Base-by-base conservation (phyloP, 225 moss, liverwort and hornwort species). In the Polytrichum commune region DNA sequence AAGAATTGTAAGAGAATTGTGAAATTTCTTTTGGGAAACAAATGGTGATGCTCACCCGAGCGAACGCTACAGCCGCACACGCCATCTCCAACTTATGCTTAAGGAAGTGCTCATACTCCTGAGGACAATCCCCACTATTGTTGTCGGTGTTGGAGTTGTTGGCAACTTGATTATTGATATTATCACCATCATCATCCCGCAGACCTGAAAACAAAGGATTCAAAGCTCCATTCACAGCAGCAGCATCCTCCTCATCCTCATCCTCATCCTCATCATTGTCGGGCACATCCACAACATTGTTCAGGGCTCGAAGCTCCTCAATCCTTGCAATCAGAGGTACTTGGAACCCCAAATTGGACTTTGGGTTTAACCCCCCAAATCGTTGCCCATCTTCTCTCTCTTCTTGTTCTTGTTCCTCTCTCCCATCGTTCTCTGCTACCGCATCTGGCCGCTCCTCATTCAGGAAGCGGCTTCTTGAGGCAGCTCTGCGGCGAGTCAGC, bases 181-280 rank as follows among this genome's bases (percentile, higher is more conserved):
- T 54, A 5, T 71, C 73, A 26, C 65, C 65, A 65, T 76, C 75
- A 10, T 77, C 85, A 35, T 77, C 79, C 5, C 74, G 83, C 26
- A 93, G 76, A 63, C 92, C 86, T 5, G 96, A 88, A 68, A 97
- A 97, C 55, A 97, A 72, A 53, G 96, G 96, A 76, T 93, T 85
- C 67, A 97, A 64, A 64, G 89, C 90, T 16, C 77, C 85, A 69
- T 89, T 92, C 19, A 93, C 77, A 63, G 53, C 84, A 53, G 65
- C 81, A 26, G 78, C 81, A 22, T 81, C 78, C 63, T 84, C 84
- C 0, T 60, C 81, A 29, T 66, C 81, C 46, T 4, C 81, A 26
- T 78, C 81, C 27, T 78, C 78, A 70, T 84, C 84, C 0, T 67
- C 81, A 35, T 66, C 81, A 2, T 69, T 66, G 55, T 85, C 81